Conservation (phyloP, 2,329 filamentous ascomycete genomes). For the Talaromyces piceae region DNA sequence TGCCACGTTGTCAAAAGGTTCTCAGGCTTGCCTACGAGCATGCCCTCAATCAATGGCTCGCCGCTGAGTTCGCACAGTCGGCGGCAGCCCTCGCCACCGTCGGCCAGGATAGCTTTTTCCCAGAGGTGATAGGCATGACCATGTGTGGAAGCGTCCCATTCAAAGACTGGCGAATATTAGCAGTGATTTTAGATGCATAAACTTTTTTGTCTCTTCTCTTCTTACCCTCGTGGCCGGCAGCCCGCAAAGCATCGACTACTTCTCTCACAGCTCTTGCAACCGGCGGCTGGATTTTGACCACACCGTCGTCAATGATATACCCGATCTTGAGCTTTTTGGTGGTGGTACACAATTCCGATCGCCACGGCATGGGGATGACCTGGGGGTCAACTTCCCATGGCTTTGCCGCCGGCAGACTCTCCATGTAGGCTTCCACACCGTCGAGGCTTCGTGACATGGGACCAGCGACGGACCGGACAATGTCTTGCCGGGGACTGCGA, state of each 20-base stretch:
- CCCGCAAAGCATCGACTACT: slow-evolving; percentile 51
- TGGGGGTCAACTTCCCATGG: slow-evolving; percentile 30
- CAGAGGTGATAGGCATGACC: slow-evolving; percentile 23
- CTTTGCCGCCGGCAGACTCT: slow-evolving; percentile 22
- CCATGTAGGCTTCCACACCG: slow-evolving; percentile 26
- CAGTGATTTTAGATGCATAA: not conserved
- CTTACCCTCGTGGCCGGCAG: slow-evolving; percentile 48
- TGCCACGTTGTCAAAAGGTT: slow-evolving; percentile 20
- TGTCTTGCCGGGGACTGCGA: slow-evolving; percentile 21
- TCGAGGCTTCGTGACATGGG: slow-evolving; percentile 21
- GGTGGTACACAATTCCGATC: slow-evolving; percentile 17
- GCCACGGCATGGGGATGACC: slow-evolving; percentile 31
- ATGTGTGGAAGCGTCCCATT: slow-evolving; percentile 26
- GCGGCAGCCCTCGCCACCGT: slow-evolving; percentile 25
- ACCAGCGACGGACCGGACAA: slow-evolving; percentile 22
- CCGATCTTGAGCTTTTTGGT: slow-evolving; percentile 48
- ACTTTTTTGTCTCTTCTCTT: too few relatives aligned
- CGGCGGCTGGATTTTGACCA: slow-evolving; percentile 55
- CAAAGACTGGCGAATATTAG: slow-evolving; percentile 19
- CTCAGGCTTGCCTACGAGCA: slow-evolving; percentile 26
- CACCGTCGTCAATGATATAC: slow-evolving; percentile 52
- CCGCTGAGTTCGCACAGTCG: slow-evolving; percentile 22
- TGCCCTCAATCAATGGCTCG: slow-evolving; percentile 28
- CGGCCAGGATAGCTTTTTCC: slow-evolving; percentile 26
- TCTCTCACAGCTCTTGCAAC: slow-evolving; percentile 47